A percentile compares a stretch with the other conserved stretches of the same genome.
Evolutionary conservation across 768 basidiomycete species (phyloP).

Genomic region (Steccherinum ochraceum): DNA sequence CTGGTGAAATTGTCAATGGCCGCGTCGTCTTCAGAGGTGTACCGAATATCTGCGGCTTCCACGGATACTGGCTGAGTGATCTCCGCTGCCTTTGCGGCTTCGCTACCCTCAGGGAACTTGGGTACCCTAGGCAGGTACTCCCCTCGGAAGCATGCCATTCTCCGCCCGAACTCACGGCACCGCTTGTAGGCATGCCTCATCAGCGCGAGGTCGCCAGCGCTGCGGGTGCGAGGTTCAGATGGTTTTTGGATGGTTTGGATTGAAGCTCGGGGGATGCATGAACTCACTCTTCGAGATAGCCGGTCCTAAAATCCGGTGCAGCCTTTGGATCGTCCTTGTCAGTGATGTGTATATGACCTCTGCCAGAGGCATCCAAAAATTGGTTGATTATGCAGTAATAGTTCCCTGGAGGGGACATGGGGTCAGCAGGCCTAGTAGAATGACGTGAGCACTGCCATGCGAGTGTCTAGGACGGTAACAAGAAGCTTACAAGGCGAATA

Average conservation of each 20-base stretch:
- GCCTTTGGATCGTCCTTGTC: constrained; percentile 14
- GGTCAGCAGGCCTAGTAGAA: constrained; percentile 13
- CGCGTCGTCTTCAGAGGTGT: constrained; percentile 29
- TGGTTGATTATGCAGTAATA: constrained; percentile 12
- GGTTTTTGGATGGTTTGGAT: too few relatives aligned
- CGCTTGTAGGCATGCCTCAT: constrained; percentile 51
- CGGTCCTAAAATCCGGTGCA: constrained; percentile 17
- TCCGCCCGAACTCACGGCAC: constrained; percentile 44
- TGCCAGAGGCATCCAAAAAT: constrained; percentile 14
- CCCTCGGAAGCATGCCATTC: constrained; percentile 39
- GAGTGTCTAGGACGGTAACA: background rate
- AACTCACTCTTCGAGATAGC: constrained; percentile 12
- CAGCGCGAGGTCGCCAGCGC: constrained; percentile 28
- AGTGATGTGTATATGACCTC: constrained; percentile 19
- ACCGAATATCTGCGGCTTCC: constrained; percentile 24
- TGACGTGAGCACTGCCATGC: background rate
- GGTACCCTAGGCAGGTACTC: constrained; percentile 24
- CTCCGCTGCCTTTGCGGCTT: constrained; percentile 21
- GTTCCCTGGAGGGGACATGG: constrained; percentile 12
- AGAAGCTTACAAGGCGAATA: background rate
- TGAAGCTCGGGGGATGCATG: too few relatives aligned
- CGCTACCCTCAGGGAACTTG: constrained; percentile 22
- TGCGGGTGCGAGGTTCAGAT: constrained; percentile 4
- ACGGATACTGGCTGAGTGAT: constrained; percentile 16
- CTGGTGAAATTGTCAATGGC: constrained; percentile 26